Evolutionary conservation across 2,329 filamentous ascomycete genomes (phyloP).

Genomic region (Gnomoniopsis smithogilvyi): DNA sequence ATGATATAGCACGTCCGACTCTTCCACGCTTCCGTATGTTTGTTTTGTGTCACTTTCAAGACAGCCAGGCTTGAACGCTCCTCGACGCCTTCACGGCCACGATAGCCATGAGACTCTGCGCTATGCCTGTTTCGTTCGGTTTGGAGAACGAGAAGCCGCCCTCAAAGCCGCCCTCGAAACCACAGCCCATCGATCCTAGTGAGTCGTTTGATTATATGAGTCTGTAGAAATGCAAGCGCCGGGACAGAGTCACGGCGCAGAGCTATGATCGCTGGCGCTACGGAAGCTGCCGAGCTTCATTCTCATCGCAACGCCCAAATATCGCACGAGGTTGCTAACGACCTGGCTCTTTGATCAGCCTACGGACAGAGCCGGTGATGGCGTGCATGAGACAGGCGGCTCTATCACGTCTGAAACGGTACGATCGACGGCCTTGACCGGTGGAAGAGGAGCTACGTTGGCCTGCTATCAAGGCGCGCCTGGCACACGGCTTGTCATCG

Average conservation of each 20-base stretch:
- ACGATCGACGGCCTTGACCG: slow-evolving; percentile 1
- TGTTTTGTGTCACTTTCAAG: neutral
- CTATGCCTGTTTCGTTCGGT: neutral
- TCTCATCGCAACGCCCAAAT: neutral
- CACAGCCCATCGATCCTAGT: slow-evolving; percentile 15
- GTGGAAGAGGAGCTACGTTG: slow-evolving; percentile 4
- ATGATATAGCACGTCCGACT: neutral
- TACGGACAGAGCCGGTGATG: slow-evolving; percentile 2
- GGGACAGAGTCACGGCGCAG: neutral
- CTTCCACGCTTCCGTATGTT: neutral
- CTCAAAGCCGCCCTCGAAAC: neutral
- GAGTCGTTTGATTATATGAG: slow-evolving; percentile 14
- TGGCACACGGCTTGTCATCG: neutral
- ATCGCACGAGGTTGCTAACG: neutral
- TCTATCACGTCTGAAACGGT: neutral
- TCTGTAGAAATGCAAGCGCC: slow-evolving; percentile 1
- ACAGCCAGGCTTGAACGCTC: neutral
- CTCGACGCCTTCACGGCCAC: neutral
- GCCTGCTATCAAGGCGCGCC: neutral
- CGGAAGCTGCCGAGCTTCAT: neutral
- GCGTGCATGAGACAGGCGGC: neutral
- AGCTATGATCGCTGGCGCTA: neutral
- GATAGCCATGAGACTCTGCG: neutral
- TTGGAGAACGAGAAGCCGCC: neutral
- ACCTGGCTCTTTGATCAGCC: slow-evolving; percentile 3